These are phyloP conservation scores for Linderniella brevidens DNA, from an alignment of 257 asterid species.

Conservation along the genomic window DNA sequence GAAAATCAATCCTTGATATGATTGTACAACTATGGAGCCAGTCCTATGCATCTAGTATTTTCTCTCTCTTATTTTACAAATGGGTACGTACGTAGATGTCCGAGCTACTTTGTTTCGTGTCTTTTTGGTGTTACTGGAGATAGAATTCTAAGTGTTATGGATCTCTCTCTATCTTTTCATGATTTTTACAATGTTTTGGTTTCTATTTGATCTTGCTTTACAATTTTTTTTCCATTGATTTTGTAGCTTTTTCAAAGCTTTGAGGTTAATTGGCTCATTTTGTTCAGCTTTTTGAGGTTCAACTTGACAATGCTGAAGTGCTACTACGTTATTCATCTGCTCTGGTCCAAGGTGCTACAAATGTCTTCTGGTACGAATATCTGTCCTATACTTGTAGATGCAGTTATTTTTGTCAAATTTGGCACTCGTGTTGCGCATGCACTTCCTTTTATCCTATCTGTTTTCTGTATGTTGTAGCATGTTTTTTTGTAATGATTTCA, in stretches of 20 bases:
- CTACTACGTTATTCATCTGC: slow-evolving; percentile 84
- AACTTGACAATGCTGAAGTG: slow-evolving; percentile 61
- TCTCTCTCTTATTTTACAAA: slow-evolving; percentile 70
- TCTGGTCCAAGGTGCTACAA: slow-evolving; percentile 89
- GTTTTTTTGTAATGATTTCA: too few species aligned
- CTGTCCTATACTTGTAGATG: slow-evolving; percentile 3
- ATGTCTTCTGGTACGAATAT: slow-evolving; percentile 81
- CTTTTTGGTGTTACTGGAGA: too few species aligned
- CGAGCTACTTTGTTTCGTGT: background rate
- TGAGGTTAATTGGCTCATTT: slow-evolving; percentile 9
- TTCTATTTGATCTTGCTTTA: slow-evolving; percentile 3
- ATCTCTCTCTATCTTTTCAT: too few species aligned
- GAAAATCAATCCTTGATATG: slow-evolving; percentile 22
- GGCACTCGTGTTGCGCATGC: too few species aligned
- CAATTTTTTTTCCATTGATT: background rate
- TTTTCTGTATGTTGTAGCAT: too few species aligned
- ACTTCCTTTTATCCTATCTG: too few species aligned
- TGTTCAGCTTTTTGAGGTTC: slow-evolving; percentile 71
- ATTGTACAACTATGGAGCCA: slow-evolving; percentile 90
- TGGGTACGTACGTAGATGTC: slow-evolving; percentile 47
- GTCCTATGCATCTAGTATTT: slow-evolving; percentile 73
- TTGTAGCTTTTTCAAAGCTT: too few species aligned
- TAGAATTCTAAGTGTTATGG: too few species aligned
- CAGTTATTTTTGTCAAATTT: too few species aligned
- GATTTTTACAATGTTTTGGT: background rate